Percentiles rank a stretch among this genome's conserved stretches.
These are phyloP conservation scores for Claviceps purpurea DNA, from an alignment of 2,329 filamentous ascomycete genomes.

Conservation along the genomic window DNA sequence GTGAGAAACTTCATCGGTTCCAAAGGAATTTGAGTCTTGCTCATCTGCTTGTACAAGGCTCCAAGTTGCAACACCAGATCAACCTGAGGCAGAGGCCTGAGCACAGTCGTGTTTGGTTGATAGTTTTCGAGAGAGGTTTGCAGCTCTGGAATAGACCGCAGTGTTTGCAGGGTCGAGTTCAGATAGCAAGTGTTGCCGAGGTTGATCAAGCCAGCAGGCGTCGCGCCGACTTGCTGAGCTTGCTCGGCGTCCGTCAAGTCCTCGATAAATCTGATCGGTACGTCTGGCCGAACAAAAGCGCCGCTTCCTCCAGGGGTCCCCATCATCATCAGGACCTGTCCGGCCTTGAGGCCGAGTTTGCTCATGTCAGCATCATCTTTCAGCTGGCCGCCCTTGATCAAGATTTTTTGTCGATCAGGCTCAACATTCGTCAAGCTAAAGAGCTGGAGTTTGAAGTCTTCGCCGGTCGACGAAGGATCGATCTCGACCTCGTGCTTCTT, in stretches of 20 bases:
- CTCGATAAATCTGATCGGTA: slow-evolving; percentile 78
- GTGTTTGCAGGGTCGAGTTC: slow-evolving; percentile 89
- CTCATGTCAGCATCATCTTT: slow-evolving; percentile 88
- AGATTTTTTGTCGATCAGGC: slow-evolving; percentile 88
- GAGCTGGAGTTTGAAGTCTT: slow-evolving; percentile 90
- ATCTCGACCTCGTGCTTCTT: slow-evolving; percentile 93
- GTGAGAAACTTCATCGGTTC: slow-evolving; percentile 72
- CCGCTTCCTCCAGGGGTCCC: slow-evolving; percentile 62
- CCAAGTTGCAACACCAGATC: slow-evolving; percentile 69
- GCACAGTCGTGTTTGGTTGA: slow-evolving; percentile 14
- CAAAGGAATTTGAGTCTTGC: slow-evolving; percentile 76
- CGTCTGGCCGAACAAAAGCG: slow-evolving; percentile 57
- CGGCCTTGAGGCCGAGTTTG: slow-evolving; percentile 71
- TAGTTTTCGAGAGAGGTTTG: slow-evolving; percentile 62
- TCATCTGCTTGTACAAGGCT: slow-evolving; percentile 80
- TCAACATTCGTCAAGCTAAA: slow-evolving; percentile 94
- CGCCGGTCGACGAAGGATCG: slow-evolving; percentile 69
- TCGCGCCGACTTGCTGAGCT: slow-evolving; percentile 70
- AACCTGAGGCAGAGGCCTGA: slow-evolving; percentile 35
- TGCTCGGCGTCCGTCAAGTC: slow-evolving; percentile 95
- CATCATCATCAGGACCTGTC: slow-evolving; percentile 91
- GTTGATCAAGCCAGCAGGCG: slow-evolving; percentile 78
- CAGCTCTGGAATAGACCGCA: slow-evolving; percentile 81
- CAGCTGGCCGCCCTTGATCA: slow-evolving; percentile 86
- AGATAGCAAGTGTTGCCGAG: slow-evolving; percentile 97